phyloP scores from a whole-genome alignment of 1,284 basidiomycete species.

The Ustilago sp. region DNA sequence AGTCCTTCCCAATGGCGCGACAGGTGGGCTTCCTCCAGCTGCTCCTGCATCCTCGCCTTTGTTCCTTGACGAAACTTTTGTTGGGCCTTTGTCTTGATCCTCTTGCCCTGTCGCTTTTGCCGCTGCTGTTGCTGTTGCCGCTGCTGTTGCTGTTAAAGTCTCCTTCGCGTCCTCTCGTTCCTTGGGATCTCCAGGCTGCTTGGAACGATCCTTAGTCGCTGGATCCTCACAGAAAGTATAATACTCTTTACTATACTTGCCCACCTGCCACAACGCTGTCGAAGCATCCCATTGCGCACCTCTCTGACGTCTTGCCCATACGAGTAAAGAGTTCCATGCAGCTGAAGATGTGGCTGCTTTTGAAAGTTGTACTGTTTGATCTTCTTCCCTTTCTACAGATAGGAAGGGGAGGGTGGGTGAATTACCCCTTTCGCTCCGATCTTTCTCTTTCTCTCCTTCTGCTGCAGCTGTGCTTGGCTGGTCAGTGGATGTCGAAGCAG shows the following conservation, averaged over 20 bases:
- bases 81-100: constrained; percentile 34
- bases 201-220: constrained; percentile 23
- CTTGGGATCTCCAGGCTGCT: constrained; percentile 13
- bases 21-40: constrained; percentile 21
- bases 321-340: constrained; percentile 60
- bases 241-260: constrained; percentile 46
- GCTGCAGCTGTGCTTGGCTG: neutral
- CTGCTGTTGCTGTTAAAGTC: neutral
- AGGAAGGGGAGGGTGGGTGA: constrained; percentile 42
- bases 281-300: constrained; percentile 62
- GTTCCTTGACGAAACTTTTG: constrained; percentile 15
- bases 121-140: neutral
- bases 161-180: neutral
- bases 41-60: constrained; percentile 14
- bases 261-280: constrained; percentile 56
- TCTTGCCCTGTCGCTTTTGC: neutral
- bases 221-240: constrained; percentile 47
- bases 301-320: constrained; percentile 58
- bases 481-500: neutral
- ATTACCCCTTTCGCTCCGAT: constrained; percentile 31
- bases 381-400: constrained; percentile 23
- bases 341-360: constrained; percentile 57
- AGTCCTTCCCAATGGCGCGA: constrained; percentile 17
- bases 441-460: constrained; percentile 3
- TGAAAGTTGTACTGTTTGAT: constrained; percentile 33